Evolutionary conservation across 495 filamentous ascomycete species (phyloP).

Genomic region (Talaromyces ruber): DNA sequence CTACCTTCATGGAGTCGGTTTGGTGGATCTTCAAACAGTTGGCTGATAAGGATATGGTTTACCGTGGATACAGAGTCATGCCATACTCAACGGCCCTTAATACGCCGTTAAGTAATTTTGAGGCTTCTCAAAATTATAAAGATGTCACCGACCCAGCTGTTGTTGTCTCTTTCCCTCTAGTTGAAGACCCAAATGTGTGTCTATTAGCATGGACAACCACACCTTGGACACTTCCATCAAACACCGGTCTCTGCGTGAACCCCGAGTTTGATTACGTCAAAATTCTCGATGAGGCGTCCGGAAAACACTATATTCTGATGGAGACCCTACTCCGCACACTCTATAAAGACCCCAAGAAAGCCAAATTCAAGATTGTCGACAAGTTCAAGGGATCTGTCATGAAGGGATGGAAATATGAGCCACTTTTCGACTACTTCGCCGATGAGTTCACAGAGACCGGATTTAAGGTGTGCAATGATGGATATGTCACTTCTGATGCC

Average conservation of each 20-base stretch:
- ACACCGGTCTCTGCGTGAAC: conserved; percentile 71
- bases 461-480: conserved; percentile 78
- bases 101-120: conserved; percentile 88
- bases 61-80: conserved; percentile 86
- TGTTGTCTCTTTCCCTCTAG: conserved; percentile 78
- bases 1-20: conserved; percentile 88
- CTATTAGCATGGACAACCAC: conserved; percentile 93
- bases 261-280: conserved; percentile 93
- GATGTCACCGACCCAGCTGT: conserved; percentile 90
- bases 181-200: conserved; percentile 64
- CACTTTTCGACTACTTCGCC: conserved; percentile 88
- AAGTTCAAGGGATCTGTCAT: conserved; percentile 80
- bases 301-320: conserved; percentile 80
- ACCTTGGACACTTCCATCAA: conserved; percentile 89
- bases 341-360: conserved; percentile 97
- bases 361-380: conserved; percentile 81
- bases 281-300: conserved; percentile 71
- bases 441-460: conserved; percentile 85
- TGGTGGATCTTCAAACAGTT: conserved; percentile 98
- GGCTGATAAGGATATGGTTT: conserved; percentile 80
- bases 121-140: conserved; percentile 91
- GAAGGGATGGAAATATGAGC: conserved; percentile 87
- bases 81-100: conserved; percentile 88
- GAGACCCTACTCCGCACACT: conserved; percentile 77
- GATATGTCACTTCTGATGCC: conserved; percentile 85